These are phyloP conservation scores for Geotrichum ghanense DNA, from an alignment of 805 yeast genomes.

Conservation along the genomic window DNA sequence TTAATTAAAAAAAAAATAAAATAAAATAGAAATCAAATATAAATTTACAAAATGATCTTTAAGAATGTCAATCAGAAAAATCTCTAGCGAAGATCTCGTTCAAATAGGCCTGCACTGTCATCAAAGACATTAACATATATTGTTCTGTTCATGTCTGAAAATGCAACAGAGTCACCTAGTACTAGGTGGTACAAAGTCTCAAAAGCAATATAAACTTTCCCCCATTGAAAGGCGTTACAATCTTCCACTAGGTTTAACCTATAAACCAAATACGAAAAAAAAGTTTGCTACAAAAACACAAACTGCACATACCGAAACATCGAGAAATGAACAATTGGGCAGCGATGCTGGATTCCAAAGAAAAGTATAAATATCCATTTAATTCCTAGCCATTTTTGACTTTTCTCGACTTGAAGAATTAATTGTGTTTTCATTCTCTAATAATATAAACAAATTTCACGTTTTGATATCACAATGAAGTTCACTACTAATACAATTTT, in stretches of 20 bases:
- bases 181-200: no score
- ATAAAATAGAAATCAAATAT: no score
- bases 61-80: no score
- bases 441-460: no score
- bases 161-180: slow-evolving; percentile 1
- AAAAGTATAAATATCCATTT: not conserved
- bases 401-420: no score
- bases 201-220: not conserved
- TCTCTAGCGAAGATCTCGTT: no score
- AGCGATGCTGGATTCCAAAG: not conserved
- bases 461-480: not conserved
- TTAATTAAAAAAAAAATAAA: no score
- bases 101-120: no score
- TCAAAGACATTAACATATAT: no score
- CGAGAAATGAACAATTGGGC: not conserved
- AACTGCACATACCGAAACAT: not conserved
- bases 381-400: not conserved
- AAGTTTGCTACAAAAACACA: not conserved
- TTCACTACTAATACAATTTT: not conserved
- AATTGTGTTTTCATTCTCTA: no score
- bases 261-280: not conserved
- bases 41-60: no score
- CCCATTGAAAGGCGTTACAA: not conserved
- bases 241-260: not conserved
- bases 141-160: not conserved